These are phyloP conservation scores for Trichoderma afroharzianum DNA, from an alignment of 2,329 filamentous ascomycete species.

Conservation along the genomic window DNA sequence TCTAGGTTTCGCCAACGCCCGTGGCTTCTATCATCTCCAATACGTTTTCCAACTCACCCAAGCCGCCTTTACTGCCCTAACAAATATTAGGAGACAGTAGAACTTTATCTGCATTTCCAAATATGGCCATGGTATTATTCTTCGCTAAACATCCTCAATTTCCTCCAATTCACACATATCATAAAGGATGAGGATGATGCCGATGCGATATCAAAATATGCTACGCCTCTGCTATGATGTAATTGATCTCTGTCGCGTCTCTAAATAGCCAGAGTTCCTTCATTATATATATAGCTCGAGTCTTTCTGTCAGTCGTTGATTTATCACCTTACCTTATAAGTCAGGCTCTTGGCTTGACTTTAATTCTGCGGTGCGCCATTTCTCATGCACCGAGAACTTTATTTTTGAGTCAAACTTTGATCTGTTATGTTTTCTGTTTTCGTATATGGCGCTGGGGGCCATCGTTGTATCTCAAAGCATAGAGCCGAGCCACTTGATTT, in stretches of 20 bases:
- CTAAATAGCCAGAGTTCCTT: background rate
- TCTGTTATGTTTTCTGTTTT: background rate
- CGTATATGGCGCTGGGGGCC: background rate
- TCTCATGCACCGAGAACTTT: background rate
- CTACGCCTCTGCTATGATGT: background rate
- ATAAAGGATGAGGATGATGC: background rate
- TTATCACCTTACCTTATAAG: background rate
- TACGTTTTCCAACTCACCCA: background rate
- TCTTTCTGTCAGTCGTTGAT: background rate
- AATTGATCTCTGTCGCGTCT: background rate
- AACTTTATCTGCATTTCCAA: background rate
- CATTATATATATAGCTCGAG: background rate
- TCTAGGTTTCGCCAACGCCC: background rate
- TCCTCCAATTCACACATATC: background rate
- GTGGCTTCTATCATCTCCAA: background rate
- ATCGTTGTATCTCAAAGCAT: background rate
- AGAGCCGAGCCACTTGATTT: background rate
- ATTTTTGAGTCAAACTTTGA: background rate
- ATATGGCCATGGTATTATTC: background rate
- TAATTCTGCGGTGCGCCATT: background rate
- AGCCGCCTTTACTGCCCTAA: background rate
- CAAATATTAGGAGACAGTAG: background rate
- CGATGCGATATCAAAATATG: background rate
- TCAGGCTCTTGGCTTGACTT: background rate
- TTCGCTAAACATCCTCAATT: background rate